Evolutionary conservation across 2,329 filamentous ascomycete genomes (phyloP).

Genomic region (Botryotinia narcissicola): DNA sequence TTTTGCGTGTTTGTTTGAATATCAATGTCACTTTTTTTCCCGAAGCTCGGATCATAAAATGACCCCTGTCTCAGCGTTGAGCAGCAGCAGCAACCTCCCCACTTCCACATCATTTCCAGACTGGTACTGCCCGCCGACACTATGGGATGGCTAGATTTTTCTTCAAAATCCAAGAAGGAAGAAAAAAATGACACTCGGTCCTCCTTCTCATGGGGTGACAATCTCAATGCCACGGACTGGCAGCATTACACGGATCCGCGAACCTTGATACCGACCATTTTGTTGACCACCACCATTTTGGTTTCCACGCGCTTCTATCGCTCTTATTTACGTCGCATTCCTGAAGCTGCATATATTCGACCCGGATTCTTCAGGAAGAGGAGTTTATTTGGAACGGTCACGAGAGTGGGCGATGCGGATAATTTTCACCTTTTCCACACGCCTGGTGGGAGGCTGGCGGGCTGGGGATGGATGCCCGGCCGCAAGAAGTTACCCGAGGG

Average conservation of each 20-base stretch:
- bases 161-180: conserved; percentile 37
- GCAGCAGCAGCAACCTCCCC: conserved; percentile 8
- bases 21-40: background rate
- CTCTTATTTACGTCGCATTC: conserved; percentile 80
- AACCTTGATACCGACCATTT: conserved; percentile 52
- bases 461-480: conserved; percentile 86
- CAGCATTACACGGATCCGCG: conserved; percentile 53
- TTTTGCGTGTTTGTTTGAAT: background rate
- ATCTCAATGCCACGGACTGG: conserved; percentile 51
- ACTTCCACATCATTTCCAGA: background rate
- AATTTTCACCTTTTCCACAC: conserved; percentile 95
- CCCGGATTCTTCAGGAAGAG: conserved; percentile 71
- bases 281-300: conserved; percentile 56
- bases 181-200: conserved; percentile 37
- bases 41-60: conserved; percentile 16
- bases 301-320: conserved; percentile 61
- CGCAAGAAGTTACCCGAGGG: conserved; percentile 64
- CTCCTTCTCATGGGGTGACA: conserved; percentile 43
- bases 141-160: conserved; percentile 52
- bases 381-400: conserved; percentile 81
- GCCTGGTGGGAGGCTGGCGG: conserved; percentile 79
- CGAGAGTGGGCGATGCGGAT: conserved; percentile 93
- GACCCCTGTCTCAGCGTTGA: conserved; percentile 8
- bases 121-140: conserved; percentile 26
- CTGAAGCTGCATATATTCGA: conserved; percentile 70